Evolutionary conservation across 2,329 filamentous ascomycete genomes (phyloP).

Genomic region (Mollisia scopiformis): DNA sequence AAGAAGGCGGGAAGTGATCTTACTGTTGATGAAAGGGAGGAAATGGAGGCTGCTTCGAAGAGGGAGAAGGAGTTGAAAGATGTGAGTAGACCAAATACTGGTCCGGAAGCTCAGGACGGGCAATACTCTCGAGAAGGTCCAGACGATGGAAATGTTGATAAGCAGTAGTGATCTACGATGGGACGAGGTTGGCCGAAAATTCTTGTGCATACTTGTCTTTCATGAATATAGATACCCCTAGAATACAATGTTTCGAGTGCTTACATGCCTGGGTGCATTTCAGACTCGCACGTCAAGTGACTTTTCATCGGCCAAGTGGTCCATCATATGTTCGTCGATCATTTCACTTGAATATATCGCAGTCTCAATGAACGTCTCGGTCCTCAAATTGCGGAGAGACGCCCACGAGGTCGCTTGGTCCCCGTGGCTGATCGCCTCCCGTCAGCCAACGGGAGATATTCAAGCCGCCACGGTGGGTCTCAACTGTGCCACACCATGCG

Average conservation of each 20-base stretch:
- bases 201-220: background rate
- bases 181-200: no score
- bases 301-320: background rate
- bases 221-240: background rate
- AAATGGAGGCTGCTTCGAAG: constrained; percentile 24
- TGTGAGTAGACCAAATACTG: background rate
- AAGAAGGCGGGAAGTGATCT: constrained; percentile 57
- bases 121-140: background rate
- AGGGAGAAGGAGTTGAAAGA: background rate
- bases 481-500: background rate
- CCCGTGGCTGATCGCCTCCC: background rate
- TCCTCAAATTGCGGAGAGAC: background rate
- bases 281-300: no score
- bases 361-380: background rate
- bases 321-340: background rate
- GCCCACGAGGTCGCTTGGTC: background rate
- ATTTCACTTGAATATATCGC: background rate
- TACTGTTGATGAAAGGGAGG: constrained; percentile 57
- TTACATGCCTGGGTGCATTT: no score
- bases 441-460: background rate
- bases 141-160: no score
- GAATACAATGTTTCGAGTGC: background rate
- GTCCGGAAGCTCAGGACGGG: background rate
- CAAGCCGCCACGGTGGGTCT: background rate
- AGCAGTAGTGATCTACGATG: background rate